A percentile compares a stretch with the other conserved stretches of the same genome.
Evolutionary conservation across 106 monocot species (phyloP).

Genomic region (Triglochin maritima): DNA sequence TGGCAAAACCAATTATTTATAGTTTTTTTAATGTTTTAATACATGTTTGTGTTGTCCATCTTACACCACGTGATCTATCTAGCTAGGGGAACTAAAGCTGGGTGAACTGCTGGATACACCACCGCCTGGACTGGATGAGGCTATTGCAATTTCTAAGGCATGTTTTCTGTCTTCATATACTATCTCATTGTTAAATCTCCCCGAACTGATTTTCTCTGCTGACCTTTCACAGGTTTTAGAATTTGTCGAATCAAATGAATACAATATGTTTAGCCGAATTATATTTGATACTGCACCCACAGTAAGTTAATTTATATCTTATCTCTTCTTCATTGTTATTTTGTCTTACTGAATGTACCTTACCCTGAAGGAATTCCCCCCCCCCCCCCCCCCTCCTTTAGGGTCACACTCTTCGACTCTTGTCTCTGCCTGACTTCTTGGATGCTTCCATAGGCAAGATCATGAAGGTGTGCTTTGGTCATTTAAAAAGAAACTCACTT

Average conservation of each 20-base stretch:
- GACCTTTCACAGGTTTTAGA: conserved; percentile 70
- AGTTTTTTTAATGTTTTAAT: too few species aligned
- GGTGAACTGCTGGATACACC: conserved; percentile 94
- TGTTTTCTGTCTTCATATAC: conserved; percentile 1
- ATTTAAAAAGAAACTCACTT: too few species aligned
- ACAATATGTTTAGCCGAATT: conserved; percentile 88
- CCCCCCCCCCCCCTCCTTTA: conserved; percentile 8
- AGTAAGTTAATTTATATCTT: conserved; percentile 29
- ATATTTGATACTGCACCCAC: conserved; percentile 98
- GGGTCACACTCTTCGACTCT: conserved; percentile 94
- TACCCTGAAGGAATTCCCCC: not conserved
- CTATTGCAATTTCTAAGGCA: conserved; percentile 98
- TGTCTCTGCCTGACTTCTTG: conserved; percentile 96
- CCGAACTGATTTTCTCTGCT: too few species aligned
- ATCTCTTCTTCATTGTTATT: not conserved
- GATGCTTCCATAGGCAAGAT: conserved; percentile 97
- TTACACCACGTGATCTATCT: conserved; percentile 5
- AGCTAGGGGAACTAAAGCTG: conserved; percentile 94
- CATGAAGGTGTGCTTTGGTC: conserved; percentile 40
- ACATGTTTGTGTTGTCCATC: too few species aligned
- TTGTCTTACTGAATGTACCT: not conserved
- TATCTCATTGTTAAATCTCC: too few species aligned
- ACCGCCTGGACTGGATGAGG: conserved; percentile 95
- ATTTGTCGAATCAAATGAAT: conserved; percentile 92
- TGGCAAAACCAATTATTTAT: too few species aligned